These are phyloP conservation scores for Arachis stenosperma DNA, from an alignment of 306 rosid genomes.

Conservation along the genomic window DNA sequence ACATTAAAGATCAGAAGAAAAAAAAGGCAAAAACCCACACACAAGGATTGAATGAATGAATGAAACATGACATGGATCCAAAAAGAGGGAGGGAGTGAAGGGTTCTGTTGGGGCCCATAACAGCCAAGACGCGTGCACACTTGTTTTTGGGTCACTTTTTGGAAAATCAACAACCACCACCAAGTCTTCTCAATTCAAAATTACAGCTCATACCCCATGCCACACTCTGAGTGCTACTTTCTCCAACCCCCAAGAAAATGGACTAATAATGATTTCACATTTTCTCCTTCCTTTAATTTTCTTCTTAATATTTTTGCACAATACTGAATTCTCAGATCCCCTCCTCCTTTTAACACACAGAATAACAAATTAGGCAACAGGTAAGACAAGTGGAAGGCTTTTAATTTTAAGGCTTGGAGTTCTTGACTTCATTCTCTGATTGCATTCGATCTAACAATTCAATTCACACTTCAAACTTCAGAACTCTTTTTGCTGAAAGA, in stretches of 20 bases:
- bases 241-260: constrained; percentile 60
- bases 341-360: constrained; percentile 39
- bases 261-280: constrained; percentile 50
- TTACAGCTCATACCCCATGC: constrained; percentile 52
- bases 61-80: constrained; percentile 54
- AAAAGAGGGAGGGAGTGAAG: constrained; percentile 46
- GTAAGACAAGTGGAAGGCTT: constrained; percentile 34
- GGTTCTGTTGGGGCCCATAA: constrained; percentile 53
- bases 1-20: constrained; percentile 49
- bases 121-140: constrained; percentile 60
- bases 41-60: constrained; percentile 30
- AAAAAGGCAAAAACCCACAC: constrained; percentile 53
- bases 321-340: constrained; percentile 19
- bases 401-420: not conserved
- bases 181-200: constrained; percentile 54
- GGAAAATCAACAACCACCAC: constrained; percentile 27
- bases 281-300: constrained; percentile 38
- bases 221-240: constrained; percentile 57
- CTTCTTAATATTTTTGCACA: constrained; percentile 19
- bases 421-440: not conserved
- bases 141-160: constrained; percentile 38
- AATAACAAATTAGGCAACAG: constrained; percentile 26
- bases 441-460: too few relatives aligned
- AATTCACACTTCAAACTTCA: not conserved
- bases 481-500: constrained; percentile 14